Conservation (phyloP, 2,329 filamentous ascomycete species). For the Fulvia fulva region DNA sequence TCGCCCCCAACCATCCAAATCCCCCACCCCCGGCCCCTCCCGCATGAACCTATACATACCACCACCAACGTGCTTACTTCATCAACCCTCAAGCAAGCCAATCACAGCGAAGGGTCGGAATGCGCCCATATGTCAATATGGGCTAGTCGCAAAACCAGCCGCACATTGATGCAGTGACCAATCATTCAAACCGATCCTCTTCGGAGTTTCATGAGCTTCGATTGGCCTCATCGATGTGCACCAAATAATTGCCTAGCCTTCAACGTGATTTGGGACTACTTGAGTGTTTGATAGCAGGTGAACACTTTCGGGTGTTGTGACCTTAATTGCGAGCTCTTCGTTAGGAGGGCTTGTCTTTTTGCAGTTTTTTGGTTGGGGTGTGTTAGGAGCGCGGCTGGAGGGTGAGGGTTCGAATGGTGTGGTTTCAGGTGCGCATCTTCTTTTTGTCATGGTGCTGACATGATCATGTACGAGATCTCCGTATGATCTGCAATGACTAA, state of each 20-base stretch:
- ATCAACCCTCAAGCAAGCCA: not conserved
- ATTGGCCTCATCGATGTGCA: not conserved
- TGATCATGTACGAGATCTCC: too few relatives aligned
- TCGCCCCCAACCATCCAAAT: not conserved
- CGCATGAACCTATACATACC: not conserved
- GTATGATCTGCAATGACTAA: too few relatives aligned
- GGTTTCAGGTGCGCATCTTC: too few relatives aligned
- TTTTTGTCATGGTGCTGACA: not conserved
- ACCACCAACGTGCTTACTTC: not conserved
- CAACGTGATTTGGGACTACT: not conserved
- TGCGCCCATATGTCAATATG: not conserved
- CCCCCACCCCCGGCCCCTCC: not conserved
- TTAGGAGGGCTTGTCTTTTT: not conserved
- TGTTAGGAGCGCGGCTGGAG: not conserved
- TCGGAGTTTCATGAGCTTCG: not conserved
- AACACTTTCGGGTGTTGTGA: not conserved
- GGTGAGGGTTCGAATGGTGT: not conserved
- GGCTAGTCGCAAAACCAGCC: not conserved
- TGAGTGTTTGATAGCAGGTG: not conserved
- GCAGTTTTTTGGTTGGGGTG: not conserved
- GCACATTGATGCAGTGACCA: not conserved
- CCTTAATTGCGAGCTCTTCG: not conserved
- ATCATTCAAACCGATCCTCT: not conserved
- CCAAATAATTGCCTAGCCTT: not conserved
- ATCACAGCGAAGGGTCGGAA: not conserved